phyloP scores from a whole-genome alignment of 2,329 filamentous ascomycete genomes.

The Pyrenochaeta sp. region DNA sequence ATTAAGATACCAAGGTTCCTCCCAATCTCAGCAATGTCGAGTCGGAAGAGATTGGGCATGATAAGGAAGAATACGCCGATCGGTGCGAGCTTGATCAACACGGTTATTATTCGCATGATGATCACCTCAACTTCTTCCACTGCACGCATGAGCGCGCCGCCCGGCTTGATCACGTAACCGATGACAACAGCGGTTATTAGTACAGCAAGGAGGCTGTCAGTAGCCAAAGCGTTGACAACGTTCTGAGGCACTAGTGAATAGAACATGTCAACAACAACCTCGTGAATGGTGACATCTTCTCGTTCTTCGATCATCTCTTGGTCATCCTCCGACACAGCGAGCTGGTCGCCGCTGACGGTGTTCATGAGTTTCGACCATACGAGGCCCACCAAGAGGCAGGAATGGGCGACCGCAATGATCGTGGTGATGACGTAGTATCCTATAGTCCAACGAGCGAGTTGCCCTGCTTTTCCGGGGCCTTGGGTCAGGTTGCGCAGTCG shows the following conservation, averaged over 20 bases:
- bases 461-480: constrained; percentile 49
- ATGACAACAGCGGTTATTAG: constrained; percentile 59
- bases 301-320: constrained; percentile 48
- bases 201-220: constrained; percentile 58
- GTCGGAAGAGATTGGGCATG: constrained; percentile 60
- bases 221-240: constrained; percentile 57
- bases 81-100: constrained; percentile 60
- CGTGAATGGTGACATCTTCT: constrained; percentile 48
- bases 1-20: constrained; percentile 61
- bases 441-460: constrained; percentile 60
- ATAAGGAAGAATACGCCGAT: constrained; percentile 65
- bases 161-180: constrained; percentile 57
- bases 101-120: constrained; percentile 57
- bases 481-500: constrained; percentile 58
- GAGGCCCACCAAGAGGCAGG: constrained; percentile 56
- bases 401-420: constrained; percentile 58
- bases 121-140: constrained; percentile 60
- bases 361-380: constrained; percentile 60
- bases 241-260: constrained; percentile 61
- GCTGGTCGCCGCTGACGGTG: constrained; percentile 43
- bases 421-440: constrained; percentile 62
- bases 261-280: constrained; percentile 60
- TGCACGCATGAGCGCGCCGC: constrained; percentile 54
- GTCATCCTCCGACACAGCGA: constrained; percentile 44
- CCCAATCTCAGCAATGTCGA: constrained; percentile 59